These are phyloP conservation scores for Cutaneotrichosporon sp. DNA, from an alignment of 1,284 basidiomycete genomes.

Conservation along the genomic window DNA sequence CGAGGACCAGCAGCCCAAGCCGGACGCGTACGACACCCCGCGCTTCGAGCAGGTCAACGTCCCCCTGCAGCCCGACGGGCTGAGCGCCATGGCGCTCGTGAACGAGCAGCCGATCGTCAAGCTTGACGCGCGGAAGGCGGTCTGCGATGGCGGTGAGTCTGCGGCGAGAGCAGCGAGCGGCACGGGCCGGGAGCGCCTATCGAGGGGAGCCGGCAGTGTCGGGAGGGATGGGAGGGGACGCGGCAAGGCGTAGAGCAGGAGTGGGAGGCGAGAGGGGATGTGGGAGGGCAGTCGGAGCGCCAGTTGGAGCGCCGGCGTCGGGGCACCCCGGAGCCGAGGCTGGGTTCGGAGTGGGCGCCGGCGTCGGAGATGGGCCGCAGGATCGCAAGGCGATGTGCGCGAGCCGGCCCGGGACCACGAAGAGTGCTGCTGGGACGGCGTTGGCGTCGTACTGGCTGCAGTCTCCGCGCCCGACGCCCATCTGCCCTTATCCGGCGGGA, in stretches of 20 bases:
- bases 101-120: conserved; percentile 80
- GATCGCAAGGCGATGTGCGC: no score
- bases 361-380: no score
- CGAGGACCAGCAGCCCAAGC: conserved; percentile 62
- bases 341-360: background rate
- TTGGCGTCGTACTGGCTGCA: no score
- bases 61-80: conserved; percentile 66
- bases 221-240: background rate
- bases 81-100: conserved; percentile 54
- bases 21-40: conserved; percentile 38
- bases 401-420: no score
- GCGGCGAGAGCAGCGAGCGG: background rate
- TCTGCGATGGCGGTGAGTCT: conserved; percentile 90
- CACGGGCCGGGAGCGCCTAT: background rate
- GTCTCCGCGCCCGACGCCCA: no score
- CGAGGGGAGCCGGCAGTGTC: background rate
- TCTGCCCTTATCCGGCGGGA: no score
- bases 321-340: background rate
- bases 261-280: background rate
- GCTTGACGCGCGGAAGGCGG: conserved; percentile 76
- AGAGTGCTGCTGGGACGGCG: no score
- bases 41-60: conserved; percentile 85
- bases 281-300: background rate
- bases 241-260: no score
- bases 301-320: background rate